Evolutionary conservation across 2,329 filamentous ascomycete species (phyloP).

Genomic region (Rhinocladiella similis): DNA sequence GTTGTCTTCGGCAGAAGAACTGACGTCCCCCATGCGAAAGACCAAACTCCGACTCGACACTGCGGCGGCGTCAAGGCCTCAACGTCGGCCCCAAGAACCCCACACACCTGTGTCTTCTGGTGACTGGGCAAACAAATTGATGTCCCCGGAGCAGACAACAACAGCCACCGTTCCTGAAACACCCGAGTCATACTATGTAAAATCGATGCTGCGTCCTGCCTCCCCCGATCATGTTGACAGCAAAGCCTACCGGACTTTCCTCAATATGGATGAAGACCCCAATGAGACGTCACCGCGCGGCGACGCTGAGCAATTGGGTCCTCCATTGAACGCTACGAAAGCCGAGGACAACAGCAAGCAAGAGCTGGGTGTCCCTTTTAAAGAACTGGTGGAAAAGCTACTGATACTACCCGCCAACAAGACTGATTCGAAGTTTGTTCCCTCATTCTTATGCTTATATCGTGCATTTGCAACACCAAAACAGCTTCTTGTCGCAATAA

Average conservation of each 20-base stretch:
- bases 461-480: constrained; percentile 86
- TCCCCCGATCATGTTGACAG: constrained; percentile 25
- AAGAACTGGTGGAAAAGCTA: constrained; percentile 83
- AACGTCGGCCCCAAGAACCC: constrained; percentile 18
- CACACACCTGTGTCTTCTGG: constrained; percentile 28
- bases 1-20: constrained; percentile 16
- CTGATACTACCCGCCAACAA: constrained; percentile 79
- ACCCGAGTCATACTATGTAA: constrained; percentile 28
- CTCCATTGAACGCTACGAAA: constrained; percentile 11
- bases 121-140: constrained; percentile 18
- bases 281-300: constrained; percentile 18
- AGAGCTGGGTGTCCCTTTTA: constrained; percentile 47
- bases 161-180: constrained; percentile 24
- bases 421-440: constrained; percentile 82
- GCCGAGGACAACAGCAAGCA: constrained; percentile 34
- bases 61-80: constrained; percentile 11
- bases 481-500: constrained; percentile 73
- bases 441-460: constrained; percentile 89
- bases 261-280: constrained; percentile 32
- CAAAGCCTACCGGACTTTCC: constrained; percentile 28
- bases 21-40: constrained; percentile 10
- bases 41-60: constrained; percentile 27
- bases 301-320: constrained; percentile 5
- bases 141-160: constrained; percentile 10
- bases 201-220: constrained; percentile 25